Evolutionary conservation across 2,329 filamentous ascomycete genomes (phyloP).

Genomic region (Cladophialophora psammophila): DNA sequence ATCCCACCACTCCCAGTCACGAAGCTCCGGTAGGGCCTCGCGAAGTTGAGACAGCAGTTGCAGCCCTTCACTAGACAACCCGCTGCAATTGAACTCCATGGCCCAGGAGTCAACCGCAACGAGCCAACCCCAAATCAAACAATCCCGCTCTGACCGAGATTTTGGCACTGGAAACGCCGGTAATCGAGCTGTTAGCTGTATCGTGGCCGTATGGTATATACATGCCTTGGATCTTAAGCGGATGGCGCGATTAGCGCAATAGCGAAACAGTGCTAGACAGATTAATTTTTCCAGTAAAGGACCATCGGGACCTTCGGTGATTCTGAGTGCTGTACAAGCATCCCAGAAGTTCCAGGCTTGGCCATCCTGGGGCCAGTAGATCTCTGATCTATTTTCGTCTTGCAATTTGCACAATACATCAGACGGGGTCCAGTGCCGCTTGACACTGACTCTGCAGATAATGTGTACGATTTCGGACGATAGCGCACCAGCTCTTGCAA

Average conservation of each 20-base stretch:
- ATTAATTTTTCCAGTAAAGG: constrained; percentile 10
- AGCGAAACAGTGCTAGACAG: constrained; percentile 15
- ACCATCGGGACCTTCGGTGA: not conserved
- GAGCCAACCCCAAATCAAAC: constrained; percentile 8
- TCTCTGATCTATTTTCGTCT: not conserved
- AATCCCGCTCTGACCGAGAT: constrained; percentile 9
- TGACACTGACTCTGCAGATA: constrained; percentile 1
- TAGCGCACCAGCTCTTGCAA: not conserved
- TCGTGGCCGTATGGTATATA: constrained; percentile 15
- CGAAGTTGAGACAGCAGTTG: not conserved
- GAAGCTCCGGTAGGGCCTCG: not conserved
- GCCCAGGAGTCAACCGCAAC: constrained; percentile 8
- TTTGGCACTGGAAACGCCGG: not conserved
- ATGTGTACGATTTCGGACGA: not conserved
- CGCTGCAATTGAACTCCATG: not conserved
- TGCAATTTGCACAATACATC: not conserved
- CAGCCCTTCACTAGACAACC: not conserved
- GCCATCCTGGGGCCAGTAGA: constrained; percentile 4
- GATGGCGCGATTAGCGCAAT: constrained; percentile 10
- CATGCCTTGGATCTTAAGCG: constrained; percentile 2
- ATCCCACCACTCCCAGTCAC: constrained; percentile 15
- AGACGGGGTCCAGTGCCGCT: not conserved
- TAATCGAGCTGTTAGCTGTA: constrained; percentile 7
- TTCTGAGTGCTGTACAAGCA: constrained; percentile 10
- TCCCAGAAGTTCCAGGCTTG: constrained; percentile 15